These are phyloP conservation scores for Podospora didyma DNA, from an alignment of 495 filamentous ascomycete genomes.

Conservation along the genomic window DNA sequence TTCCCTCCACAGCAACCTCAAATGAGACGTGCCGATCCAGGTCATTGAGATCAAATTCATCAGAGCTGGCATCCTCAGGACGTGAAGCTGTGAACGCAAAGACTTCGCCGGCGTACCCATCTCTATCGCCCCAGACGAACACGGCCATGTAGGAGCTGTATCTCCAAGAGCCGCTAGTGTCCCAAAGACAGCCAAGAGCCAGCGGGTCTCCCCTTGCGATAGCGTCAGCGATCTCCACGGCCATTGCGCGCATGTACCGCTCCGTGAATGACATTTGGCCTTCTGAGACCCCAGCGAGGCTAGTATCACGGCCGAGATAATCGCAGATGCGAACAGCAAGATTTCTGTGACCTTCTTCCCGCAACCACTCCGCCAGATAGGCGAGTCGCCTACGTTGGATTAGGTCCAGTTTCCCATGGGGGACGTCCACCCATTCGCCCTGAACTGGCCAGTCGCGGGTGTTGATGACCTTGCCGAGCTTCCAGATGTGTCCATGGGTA, in stretches of 20 bases:
- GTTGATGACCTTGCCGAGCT: background rate
- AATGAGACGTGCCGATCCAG: slow-evolving; percentile 5
- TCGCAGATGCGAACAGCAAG: background rate
- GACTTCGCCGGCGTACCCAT: background rate
- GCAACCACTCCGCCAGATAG: background rate
- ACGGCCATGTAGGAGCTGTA: background rate
- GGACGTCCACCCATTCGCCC: background rate
- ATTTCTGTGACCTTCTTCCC: background rate
- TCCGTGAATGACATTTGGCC: background rate
- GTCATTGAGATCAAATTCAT: slow-evolving; percentile 1
- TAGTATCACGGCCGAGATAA: background rate
- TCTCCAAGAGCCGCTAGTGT: background rate
- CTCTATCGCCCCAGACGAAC: background rate
- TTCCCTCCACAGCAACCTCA: slow-evolving; percentile 1
- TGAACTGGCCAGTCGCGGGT: background rate
- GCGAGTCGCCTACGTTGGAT: background rate
- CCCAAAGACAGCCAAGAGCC: background rate
- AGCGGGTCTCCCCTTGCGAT: background rate
- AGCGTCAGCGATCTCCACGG: background rate
- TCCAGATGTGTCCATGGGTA: background rate
- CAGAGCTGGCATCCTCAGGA: background rate
- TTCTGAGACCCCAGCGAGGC: background rate
- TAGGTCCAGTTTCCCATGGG: background rate
- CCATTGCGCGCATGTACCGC: background rate
- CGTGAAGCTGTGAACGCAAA: slow-evolving; percentile 3